These are phyloP conservation scores for Colletotrichum brevisporum DNA, from an alignment of 2,329 filamentous ascomycete species.

Conservation along the genomic window DNA sequence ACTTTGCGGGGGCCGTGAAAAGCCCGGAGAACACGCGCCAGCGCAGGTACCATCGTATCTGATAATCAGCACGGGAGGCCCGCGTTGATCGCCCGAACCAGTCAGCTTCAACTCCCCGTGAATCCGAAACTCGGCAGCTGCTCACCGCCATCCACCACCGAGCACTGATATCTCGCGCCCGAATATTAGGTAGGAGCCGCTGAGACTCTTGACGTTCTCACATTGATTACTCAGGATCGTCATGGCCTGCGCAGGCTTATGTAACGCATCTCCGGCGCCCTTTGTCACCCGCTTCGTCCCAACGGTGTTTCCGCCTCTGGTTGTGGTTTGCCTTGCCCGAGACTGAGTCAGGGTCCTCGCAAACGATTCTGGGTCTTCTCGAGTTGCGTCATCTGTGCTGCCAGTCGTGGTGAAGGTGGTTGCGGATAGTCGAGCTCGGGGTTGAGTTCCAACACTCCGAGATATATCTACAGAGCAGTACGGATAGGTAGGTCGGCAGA, in stretches of 20 bases:
- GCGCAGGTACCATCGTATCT: conserved; percentile 27
- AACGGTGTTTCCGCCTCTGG: neutral
- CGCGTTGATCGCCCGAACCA: conserved; percentile 25
- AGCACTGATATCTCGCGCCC: conserved; percentile 31
- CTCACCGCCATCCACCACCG: conserved; percentile 30
- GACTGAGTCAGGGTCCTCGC: no score
- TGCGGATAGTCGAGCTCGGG: no score
- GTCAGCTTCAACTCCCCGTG: conserved; percentile 31
- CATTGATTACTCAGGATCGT: conserved; percentile 23
- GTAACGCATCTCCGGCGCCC: conserved; percentile 1
- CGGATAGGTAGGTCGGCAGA: no score
- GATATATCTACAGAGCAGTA: no score
- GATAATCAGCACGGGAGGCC: conserved; percentile 1
- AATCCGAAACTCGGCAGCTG: conserved; percentile 39
- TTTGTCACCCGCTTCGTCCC: conserved; percentile 1
- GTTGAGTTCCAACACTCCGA: no score
- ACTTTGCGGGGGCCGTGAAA: neutral
- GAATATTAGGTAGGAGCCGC: conserved; percentile 18
- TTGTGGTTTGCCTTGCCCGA: neutral
- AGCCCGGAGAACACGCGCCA: neutral
- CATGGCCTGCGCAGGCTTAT: neutral
- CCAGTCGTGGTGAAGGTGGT: no score
- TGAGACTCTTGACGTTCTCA: conserved; percentile 12
- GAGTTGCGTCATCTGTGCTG: no score
- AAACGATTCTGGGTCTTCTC: no score